Percentiles rank a stretch among this genome's conserved stretches.
These are phyloP conservation scores for Suillus plorans DNA, from an alignment of 768 basidiomycete species.

Conservation along the genomic window DNA sequence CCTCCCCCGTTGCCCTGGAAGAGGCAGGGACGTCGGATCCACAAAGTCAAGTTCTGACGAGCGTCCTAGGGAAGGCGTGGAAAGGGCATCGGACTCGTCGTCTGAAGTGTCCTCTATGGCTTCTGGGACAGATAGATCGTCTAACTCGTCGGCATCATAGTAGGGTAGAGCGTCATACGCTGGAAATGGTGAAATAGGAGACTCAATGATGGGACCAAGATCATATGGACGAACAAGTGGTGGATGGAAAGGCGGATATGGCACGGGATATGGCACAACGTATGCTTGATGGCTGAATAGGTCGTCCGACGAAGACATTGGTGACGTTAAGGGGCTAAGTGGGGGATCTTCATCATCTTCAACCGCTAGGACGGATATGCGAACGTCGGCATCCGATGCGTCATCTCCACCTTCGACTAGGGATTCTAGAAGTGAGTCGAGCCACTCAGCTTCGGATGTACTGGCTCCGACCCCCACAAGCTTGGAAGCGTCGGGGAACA, in stretches of 20 bases:
- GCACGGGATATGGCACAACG: constrained; percentile 57
- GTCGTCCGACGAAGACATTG: constrained; percentile 79
- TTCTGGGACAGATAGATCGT: constrained; percentile 72
- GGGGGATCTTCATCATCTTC: constrained; percentile 62
- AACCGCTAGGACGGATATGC: constrained; percentile 45
- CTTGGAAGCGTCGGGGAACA: constrained; percentile 77
- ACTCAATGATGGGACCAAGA: constrained; percentile 42
- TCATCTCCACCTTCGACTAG: constrained; percentile 73
- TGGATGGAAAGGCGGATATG: constrained; percentile 64
- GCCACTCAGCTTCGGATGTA: constrained; percentile 75
- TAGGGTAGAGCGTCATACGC: constrained; percentile 61
- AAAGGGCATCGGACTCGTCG: constrained; percentile 75
- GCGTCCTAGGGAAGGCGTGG: constrained; percentile 59
- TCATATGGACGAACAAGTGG: constrained; percentile 55
- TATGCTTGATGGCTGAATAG: constrained; percentile 54
- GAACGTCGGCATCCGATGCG: constrained; percentile 42
- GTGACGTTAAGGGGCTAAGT: constrained; percentile 64
- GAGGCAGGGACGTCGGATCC: constrained; percentile 51
- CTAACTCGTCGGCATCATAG: constrained; percentile 59
- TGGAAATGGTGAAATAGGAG: constrained; percentile 37
- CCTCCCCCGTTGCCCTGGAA: constrained; percentile 50
- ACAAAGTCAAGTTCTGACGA: constrained; percentile 56
- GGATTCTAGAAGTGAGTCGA: constrained; percentile 76
- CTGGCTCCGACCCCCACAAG: constrained; percentile 41
- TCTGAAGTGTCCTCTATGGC: constrained; percentile 84